Evolutionary conservation across 1,284 basidiomycete genomes (phyloP).

Genomic region (Cutaneotrichosporon dermatis): DNA sequence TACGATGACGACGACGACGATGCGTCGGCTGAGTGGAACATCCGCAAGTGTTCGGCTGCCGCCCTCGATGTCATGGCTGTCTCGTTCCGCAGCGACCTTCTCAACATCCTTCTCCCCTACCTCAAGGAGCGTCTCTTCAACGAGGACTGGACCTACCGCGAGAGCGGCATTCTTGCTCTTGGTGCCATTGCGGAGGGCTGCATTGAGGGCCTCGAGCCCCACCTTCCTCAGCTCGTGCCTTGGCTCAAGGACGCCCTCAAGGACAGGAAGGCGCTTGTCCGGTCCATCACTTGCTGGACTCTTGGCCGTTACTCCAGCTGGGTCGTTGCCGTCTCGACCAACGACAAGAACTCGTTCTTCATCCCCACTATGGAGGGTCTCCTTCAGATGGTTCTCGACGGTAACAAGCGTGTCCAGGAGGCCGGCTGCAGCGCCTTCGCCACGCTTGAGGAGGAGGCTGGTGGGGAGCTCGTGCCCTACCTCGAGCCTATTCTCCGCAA

Average conservation of each 20-base stretch:
- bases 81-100: conserved; percentile 77
- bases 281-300: conserved; percentile 99
- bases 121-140: conserved; percentile 93
- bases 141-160: conserved; percentile 86
- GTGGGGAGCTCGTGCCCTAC: conserved; percentile 80
- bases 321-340: conserved; percentile 71
- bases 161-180: conserved; percentile 91
- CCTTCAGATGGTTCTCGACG: conserved; percentile 95
- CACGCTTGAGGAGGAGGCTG: conserved; percentile 96
- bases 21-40: conserved; percentile 97
- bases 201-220: conserved; percentile 90
- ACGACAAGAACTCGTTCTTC: conserved; percentile 85
- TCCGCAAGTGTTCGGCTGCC: conserved; percentile 96
- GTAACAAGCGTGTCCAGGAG: conserved; percentile 99
- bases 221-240: conserved; percentile 85
- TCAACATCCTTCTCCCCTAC: conserved; percentile 82
- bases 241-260: conserved; percentile 86
- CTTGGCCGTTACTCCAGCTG: conserved; percentile 97
- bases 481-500: conserved; percentile 92
- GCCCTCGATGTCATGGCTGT: conserved; percentile 96
- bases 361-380: conserved; percentile 97
- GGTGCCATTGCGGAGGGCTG: conserved; percentile 99
- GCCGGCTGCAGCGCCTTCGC: conserved; percentile 98
- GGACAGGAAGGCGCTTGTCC: conserved; percentile 92
- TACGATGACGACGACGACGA: conserved; percentile 94